These are phyloP conservation scores for Tolypocladium ophioglossoides DNA, from an alignment of 2,329 filamentous ascomycete genomes.

Conservation along the genomic window DNA sequence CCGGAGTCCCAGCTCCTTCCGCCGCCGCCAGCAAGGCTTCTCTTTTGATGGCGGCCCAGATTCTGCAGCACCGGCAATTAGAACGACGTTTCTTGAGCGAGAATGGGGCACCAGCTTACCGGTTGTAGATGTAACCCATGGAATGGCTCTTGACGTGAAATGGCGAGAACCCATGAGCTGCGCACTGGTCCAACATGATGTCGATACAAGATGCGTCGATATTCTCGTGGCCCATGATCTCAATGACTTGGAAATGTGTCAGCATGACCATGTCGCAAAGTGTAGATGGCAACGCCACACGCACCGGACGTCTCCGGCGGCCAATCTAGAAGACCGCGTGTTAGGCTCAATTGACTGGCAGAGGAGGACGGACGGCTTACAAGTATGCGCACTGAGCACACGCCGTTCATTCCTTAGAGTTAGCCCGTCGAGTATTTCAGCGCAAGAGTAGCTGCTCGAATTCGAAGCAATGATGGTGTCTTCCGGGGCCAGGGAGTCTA, in stretches of 20 bases:
- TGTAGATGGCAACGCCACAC: neutral
- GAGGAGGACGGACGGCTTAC: constrained; percentile 13
- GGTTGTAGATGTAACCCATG: constrained; percentile 22
- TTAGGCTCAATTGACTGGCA: neutral
- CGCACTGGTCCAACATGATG: constrained; percentile 14
- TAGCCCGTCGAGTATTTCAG: constrained; percentile 28
- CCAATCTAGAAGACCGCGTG: constrained; percentile 13
- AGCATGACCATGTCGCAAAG: no score
- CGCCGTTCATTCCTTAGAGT: constrained; percentile 20
- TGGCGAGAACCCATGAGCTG: constrained; percentile 16
- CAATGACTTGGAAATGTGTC: constrained; percentile 9
- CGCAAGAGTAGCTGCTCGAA: constrained; percentile 33
- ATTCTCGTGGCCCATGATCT: constrained; percentile 20
- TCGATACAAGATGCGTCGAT: constrained; percentile 11
- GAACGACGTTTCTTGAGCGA: neutral
- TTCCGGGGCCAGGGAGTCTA: constrained; percentile 24
- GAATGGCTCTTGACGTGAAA: constrained; percentile 18
- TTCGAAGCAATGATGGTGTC: constrained; percentile 33
- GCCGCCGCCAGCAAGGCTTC: constrained; percentile 19
- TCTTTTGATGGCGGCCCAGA: constrained; percentile 21
- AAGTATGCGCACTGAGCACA: constrained; percentile 32
- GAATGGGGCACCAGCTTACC: constrained; percentile 3
- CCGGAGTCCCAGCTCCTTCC: constrained; percentile 17
- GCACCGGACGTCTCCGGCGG: constrained; percentile 19
- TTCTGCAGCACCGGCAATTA: constrained; percentile 7